Percentiles rank a stretch among this genome's conserved stretches.
Evolutionary conservation across 129 eudicot species (phyloP).

Genomic region (Flaveria linearis): DNA sequence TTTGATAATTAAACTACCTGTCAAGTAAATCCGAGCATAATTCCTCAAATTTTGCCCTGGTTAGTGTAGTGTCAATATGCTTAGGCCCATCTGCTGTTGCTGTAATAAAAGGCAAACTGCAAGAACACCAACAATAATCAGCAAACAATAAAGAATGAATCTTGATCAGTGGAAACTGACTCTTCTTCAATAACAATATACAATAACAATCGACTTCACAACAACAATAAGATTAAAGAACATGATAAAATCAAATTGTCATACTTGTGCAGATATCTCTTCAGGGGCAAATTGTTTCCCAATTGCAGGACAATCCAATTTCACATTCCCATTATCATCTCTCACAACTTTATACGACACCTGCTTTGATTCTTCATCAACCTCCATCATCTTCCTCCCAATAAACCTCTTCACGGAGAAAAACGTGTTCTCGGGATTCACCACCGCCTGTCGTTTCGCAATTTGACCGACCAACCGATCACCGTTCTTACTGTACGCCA

Average conservation of each 20-base stretch:
- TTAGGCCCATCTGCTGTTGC: conserved; percentile 91
- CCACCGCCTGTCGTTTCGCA: no score
- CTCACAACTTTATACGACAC: conserved; percentile 68
- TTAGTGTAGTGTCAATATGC: conserved; percentile 88
- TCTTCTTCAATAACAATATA: not conserved
- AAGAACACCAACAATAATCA: conserved; percentile 6
- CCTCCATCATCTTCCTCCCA: conserved; percentile 89
- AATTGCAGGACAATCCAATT: conserved; percentile 86
- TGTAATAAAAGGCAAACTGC: conserved; percentile 85
- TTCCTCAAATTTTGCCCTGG: no score
- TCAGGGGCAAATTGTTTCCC: conserved; percentile 84
- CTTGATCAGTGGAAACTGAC: not conserved
- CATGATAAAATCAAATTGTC: not conserved
- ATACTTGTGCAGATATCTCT: conserved; percentile 92
- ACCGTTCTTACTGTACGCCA: no score
- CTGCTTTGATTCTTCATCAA: no score
- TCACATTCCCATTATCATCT: conserved; percentile 86
- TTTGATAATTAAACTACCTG: no score
- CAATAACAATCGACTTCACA: not conserved
- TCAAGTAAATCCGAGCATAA: no score
- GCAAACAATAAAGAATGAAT: conserved; percentile 10
- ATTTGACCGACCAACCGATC: no score
- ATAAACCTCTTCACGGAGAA: conserved; percentile 90
- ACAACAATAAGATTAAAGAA: no score
- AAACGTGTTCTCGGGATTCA: no score